Evolutionary conservation across 331 rosid species (phyloP).

Genomic region (Spiraea crenata): DNA sequence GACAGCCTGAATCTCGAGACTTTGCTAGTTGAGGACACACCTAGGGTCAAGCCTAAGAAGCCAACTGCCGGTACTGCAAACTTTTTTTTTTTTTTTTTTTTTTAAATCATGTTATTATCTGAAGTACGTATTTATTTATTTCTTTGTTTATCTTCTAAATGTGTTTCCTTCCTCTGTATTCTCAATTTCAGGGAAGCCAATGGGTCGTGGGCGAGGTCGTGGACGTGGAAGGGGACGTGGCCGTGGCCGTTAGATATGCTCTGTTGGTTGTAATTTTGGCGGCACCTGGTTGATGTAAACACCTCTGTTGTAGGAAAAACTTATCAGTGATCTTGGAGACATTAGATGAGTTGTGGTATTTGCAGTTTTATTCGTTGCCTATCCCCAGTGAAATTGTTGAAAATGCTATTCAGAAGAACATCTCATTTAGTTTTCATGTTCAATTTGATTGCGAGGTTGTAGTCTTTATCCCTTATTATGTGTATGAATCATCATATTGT

Average conservation of each 20-base stretch:
- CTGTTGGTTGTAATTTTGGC: constrained; percentile 32
- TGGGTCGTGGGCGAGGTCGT: constrained; percentile 88
- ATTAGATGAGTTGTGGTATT: constrained; percentile 23
- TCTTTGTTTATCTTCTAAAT: constrained; percentile 2
- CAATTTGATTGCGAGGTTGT: background rate
- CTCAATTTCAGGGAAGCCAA: constrained; percentile 64
- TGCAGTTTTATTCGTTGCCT: constrained; percentile 10
- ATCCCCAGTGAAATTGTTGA: constrained; percentile 8
- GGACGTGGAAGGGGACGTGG: constrained; percentile 98
- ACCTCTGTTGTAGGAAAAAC: constrained; percentile 43
- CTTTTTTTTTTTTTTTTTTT: constrained; percentile 5
- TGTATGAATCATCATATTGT: too few relatives aligned
- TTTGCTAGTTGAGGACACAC: constrained; percentile 90
- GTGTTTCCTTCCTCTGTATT: background rate
- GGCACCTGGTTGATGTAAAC: constrained; percentile 43
- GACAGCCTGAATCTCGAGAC: constrained; percentile 99
- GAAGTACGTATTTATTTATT: too few relatives aligned
- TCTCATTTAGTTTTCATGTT: background rate
- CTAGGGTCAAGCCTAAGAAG: constrained; percentile 97
- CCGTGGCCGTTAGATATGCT: constrained; percentile 67
- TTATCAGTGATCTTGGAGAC: constrained; percentile 32
- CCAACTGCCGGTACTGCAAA: constrained; percentile 79
- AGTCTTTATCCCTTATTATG: too few relatives aligned
- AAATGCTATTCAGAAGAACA: constrained; percentile 9
- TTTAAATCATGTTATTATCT: background rate